These are phyloP conservation scores for Geoglossum glabrum DNA, from an alignment of 495 filamentous ascomycete genomes.

Conservation along the genomic window DNA sequence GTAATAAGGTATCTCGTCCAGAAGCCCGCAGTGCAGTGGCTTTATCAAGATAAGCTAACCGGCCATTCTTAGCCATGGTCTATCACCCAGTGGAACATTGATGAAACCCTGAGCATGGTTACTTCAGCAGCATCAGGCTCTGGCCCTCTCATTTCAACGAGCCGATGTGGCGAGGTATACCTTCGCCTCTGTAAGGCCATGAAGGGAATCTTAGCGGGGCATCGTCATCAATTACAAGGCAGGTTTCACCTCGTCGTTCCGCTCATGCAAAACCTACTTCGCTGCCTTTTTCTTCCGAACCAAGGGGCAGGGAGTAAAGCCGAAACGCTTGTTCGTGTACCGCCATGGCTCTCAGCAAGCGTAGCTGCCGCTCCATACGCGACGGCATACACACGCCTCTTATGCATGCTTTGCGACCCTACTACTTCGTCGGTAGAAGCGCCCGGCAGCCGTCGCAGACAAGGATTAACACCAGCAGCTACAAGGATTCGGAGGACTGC, in stretches of 20 bases:
- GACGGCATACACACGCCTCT: constrained; percentile 42
- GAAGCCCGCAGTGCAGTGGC: not conserved
- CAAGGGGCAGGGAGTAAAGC: not conserved
- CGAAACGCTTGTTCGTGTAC: constrained; percentile 11
- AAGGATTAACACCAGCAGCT: constrained; percentile 47
- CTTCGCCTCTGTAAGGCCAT: constrained; percentile 38
- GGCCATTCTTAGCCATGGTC: constrained; percentile 20
- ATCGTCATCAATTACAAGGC: constrained; percentile 44
- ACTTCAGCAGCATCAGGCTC: constrained; percentile 33
- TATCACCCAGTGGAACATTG: constrained; percentile 52
- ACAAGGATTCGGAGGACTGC: constrained; percentile 57
- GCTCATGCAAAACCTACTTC: constrained; percentile 41
- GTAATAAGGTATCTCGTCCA: constrained; percentile 1
- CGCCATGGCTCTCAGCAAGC: constrained; percentile 26
- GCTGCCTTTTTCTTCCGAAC: constrained; percentile 32
- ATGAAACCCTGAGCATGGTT: constrained; percentile 27
- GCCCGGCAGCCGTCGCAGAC: constrained; percentile 18
- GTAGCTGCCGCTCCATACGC: constrained; percentile 29
- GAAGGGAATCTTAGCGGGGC: constrained; percentile 32
- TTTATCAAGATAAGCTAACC: constrained; percentile 5
- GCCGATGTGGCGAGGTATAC: constrained; percentile 33
- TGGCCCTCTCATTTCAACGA: constrained; percentile 19
- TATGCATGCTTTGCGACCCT: constrained; percentile 63
- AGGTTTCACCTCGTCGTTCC: constrained; percentile 50
- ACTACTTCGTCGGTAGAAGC: constrained; percentile 48